Evolutionary conservation across 2,329 filamentous ascomycete species (phyloP), one percentile per base, ranked within the genome.

Genomic region (Trichoderma koningii): DNA sequence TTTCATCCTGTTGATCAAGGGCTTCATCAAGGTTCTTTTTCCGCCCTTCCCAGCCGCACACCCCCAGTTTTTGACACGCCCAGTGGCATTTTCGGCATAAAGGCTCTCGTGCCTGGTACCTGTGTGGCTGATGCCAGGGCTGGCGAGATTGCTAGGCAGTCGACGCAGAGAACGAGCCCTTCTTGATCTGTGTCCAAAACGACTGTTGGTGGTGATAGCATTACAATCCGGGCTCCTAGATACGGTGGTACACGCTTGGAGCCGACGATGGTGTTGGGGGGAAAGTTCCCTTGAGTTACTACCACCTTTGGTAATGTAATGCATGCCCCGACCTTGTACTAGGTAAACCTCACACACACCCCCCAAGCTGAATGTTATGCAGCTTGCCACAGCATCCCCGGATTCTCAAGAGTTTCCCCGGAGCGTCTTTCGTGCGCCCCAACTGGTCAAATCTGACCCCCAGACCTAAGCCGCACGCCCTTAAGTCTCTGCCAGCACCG

Each of bases 341-440:
- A 28, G 28, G 28, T 42, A 42, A 28, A 19, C 34, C 42, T 38
- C 10, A 2, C 50, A 30, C 50, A 52, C 50, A 52, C 50, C 26
- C 48, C 48, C 61, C 52, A 47, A 56, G 44, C 52, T 42, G 21
- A 19, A 52, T 52, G 50, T 23, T 44, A 56, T 60, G 61, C 52
- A 56, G 61, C 52, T 56, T 50, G 62, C 52, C 51, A 64, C 44
- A 64, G n/a, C 48, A 57, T 56, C 63, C 63, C 63, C 63, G 63
- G 63, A 64, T 64, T 64, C 55, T 41, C 44, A 45, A 28, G 47
- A 51, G 47, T 44, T 64, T 64, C 62, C 63, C 63, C 45, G 53
- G 55, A 34, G 45, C 53, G 34, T 48, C 61, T 64, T 21, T 44
- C 26, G 59, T 26, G 50, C 41, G 38, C 50, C 50, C 45, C 30